Conservation (phyloP, 1,284 basidiomycete genomes). For the Moesziomyces antarcticus region DNA sequence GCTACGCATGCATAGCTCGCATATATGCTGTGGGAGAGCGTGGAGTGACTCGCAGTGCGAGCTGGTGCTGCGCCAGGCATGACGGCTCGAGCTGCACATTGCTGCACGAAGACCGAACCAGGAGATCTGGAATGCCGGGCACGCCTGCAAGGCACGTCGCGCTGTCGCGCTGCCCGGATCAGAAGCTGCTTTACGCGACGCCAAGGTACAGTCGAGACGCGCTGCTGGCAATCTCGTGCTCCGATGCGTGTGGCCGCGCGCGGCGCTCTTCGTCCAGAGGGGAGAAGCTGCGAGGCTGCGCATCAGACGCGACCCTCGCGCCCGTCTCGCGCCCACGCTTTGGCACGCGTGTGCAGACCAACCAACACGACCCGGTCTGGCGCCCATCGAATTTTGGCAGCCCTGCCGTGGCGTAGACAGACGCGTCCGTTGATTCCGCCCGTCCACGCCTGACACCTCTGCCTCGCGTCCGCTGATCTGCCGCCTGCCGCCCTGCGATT, state of each 20-base stretch:
- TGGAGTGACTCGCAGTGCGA: too few species aligned
- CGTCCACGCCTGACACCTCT: constrained; percentile 1
- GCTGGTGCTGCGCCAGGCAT: not conserved
- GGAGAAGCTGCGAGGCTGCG: too few species aligned
- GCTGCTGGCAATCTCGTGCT: not conserved
- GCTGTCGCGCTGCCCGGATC: not conserved
- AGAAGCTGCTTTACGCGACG: not conserved
- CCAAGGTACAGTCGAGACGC: not conserved
- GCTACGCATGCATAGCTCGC: not conserved
- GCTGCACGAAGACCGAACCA: not conserved
- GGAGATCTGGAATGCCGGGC: not conserved
- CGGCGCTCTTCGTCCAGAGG: not conserved
- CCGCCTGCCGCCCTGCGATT: not conserved
- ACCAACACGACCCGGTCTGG: constrained; percentile 5
- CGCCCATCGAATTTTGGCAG: too few species aligned
- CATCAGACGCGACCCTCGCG: constrained; percentile 22
- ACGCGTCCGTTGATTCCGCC: constrained; percentile 15
- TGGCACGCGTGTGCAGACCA: not conserved
- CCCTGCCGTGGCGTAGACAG: constrained; percentile 16
- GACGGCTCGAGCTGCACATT: not conserved
- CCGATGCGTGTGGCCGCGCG: not conserved
- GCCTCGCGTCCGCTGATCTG: not conserved
- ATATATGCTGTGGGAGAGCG: too few species aligned
- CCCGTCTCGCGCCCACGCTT: not conserved
- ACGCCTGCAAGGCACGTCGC: not conserved